Evolutionary conservation across 345 rosid genomes (phyloP).

Genomic region (Lepidium africanum): DNA sequence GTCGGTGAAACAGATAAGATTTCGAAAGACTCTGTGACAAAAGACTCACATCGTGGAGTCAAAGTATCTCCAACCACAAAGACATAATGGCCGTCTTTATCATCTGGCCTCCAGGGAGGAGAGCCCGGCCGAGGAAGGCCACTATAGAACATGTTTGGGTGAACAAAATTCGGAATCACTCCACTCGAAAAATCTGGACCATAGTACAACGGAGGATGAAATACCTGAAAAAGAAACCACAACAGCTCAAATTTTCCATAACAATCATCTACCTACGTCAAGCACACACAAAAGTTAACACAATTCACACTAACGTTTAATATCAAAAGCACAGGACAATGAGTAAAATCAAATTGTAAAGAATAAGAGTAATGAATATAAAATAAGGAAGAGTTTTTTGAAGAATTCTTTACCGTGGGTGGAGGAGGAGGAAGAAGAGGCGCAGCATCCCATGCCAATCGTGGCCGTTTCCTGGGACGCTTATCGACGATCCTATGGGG

Average conservation of each 20-base stretch:
- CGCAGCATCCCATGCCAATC: constrained; percentile 63
- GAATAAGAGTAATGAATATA: not conserved
- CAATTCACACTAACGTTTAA: not conserved
- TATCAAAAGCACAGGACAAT: not conserved
- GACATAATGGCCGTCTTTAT: constrained; percentile 74
- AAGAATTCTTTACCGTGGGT: constrained; percentile 34
- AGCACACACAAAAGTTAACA: not conserved
- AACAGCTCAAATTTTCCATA: not conserved
- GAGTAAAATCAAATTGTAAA: not conserved
- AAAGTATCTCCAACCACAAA: constrained; percentile 61
- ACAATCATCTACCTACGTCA: not conserved
- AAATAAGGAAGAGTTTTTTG: not conserved
- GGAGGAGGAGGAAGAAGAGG: constrained; percentile 41
- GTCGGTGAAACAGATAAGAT: constrained; percentile 8
- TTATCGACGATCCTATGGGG: constrained; percentile 52
- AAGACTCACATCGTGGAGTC: constrained; percentile 54
- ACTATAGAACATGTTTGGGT: constrained; percentile 41
- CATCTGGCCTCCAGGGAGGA: constrained; percentile 84
- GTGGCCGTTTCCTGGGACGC: constrained; percentile 67
- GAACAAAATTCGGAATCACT: constrained; percentile 36
- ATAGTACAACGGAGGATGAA: constrained; percentile 47
- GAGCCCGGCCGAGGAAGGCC: constrained; percentile 40
- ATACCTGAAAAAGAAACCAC: constrained; percentile 29
- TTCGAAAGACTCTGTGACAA: not conserved
- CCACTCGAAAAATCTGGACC: constrained; percentile 52